Evolutionary conservation across 1,139 yeast genomes (phyloP), one percentile per base, ranked within the genome.

Genomic region (Blastobotrys persicus): DNA sequence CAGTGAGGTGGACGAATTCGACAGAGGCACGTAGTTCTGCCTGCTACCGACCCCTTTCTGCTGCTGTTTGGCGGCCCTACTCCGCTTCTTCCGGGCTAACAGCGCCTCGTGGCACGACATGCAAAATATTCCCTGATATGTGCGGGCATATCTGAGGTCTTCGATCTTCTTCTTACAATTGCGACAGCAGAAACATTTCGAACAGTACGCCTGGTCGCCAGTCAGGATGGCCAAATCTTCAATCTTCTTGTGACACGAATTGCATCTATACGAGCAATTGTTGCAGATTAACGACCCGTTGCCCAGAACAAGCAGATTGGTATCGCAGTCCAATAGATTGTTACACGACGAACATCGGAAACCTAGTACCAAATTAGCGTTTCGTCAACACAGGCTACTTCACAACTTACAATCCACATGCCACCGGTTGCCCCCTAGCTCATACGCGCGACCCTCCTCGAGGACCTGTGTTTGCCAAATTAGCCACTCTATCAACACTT

Each of bases 161-260:
- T 88, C 95, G 54, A 92, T 92, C 57, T 85, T 85, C 57, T 80
- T 81, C 63, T 86, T 86, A 71, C 98, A 92, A 57, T 88, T 84
- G 48, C 95, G 81, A 67, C 98, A 92, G 59, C 84, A 82, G 71
- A 92, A 92, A 69, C 98, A 92, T 46, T 78, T 77, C 4, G 96
- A 82, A 67, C 98, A 94, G 65, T 88, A 92, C 2, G 98, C 97
- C 64, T 88, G 95, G 58, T 72, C 95, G 18, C 97, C 96, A 1
- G 98, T 89, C 44, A 91, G 76, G 35, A 92, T 91, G n/a, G 98
- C 98, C 71, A 91, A 75, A 66, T 92, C 97, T 63, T 88, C 96
- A 55, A 92, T 92, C 66, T 89, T 88, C 64, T 87, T 86, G 48
- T 83, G 81, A 73, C 98, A 94, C 54, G 83, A 83, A 61, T 84